Evolutionary conservation across 306 rosid species (phyloP).

Genomic region (Ormosia emarginata): DNA sequence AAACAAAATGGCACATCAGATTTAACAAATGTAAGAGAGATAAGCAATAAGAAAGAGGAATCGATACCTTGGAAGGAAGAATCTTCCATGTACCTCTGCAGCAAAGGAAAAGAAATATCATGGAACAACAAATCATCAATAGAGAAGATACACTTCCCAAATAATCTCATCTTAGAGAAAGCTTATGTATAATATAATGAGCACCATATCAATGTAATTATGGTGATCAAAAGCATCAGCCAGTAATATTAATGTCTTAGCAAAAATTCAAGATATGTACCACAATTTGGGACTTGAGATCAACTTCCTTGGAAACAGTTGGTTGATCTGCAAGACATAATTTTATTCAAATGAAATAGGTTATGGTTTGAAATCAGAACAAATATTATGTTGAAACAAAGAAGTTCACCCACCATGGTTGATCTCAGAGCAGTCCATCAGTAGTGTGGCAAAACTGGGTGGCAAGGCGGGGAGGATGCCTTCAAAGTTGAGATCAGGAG

Average conservation of each 20-base stretch:
- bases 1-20: not conserved
- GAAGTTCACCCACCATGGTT: constrained; percentile 46
- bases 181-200: not conserved
- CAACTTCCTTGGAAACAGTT: constrained; percentile 35
- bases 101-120: constrained; percentile 25
- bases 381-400: not conserved
- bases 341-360: constrained; percentile 25
- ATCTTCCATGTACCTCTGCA: constrained; percentile 89
- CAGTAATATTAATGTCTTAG: not conserved
- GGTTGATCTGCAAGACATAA: constrained; percentile 45
- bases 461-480: constrained; percentile 56
- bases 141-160: constrained; percentile 13
- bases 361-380: constrained; percentile 21
- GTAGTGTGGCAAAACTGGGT: constrained; percentile 72
- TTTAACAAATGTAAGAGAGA: not conserved
- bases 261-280: constrained; percentile 38
- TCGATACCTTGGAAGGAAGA: constrained; percentile 80
- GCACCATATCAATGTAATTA: constrained; percentile 7
- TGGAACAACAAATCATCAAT: not conserved
- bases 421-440: constrained; percentile 42
- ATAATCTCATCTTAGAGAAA: constrained; percentile 6
- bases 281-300: constrained; percentile 65
- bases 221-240: not conserved
- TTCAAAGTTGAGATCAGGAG: constrained; percentile 32
- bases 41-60: constrained; percentile 1